phyloP scores from a whole-genome alignment of 306 rosid species.

The Senna siamea region DNA sequence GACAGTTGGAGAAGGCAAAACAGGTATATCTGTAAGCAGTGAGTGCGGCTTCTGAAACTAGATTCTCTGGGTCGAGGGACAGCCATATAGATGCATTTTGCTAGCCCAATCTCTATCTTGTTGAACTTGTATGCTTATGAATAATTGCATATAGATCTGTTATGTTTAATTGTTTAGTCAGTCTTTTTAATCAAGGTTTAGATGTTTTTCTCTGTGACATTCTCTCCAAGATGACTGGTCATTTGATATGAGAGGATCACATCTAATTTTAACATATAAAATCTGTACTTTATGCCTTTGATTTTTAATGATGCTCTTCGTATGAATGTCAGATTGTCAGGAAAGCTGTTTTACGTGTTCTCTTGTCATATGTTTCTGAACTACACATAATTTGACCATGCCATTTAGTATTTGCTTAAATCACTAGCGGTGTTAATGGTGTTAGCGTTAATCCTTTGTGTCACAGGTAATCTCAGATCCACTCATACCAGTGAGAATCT shows the following conservation, averaged over 20 bases:
- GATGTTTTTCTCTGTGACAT: background rate
- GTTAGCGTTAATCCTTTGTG: conserved; percentile 21
- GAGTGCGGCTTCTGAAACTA: too few species aligned
- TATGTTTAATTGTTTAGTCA: conserved; percentile 15
- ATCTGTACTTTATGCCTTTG: background rate
- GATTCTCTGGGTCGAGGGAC: conserved; percentile 1
- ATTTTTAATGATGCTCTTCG: background rate
- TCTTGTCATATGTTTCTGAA: background rate
- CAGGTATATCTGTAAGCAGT: conserved; percentile 58
- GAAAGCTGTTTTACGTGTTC: background rate
- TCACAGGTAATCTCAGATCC: conserved; percentile 59
- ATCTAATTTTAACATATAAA: background rate
- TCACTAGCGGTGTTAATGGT: conserved; percentile 1
- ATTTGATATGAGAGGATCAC: background rate
- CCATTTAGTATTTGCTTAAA: conserved; percentile 29
- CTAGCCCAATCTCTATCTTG: conserved; percentile 10
- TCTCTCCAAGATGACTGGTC: conserved; percentile 14
- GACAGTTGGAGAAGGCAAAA: conserved; percentile 80
- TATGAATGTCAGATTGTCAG: background rate
- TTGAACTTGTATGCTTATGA: background rate
- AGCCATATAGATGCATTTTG: conserved; percentile 3
- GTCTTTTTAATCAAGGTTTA: background rate
- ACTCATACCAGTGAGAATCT: conserved; percentile 50
- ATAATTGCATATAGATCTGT: conserved; percentile 20
- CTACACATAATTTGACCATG: background rate